Evolutionary conservation across 1,284 basidiomycete genomes (phyloP), one percentile per base, ranked within the genome.

Genomic region (Irpex sp.): DNA sequence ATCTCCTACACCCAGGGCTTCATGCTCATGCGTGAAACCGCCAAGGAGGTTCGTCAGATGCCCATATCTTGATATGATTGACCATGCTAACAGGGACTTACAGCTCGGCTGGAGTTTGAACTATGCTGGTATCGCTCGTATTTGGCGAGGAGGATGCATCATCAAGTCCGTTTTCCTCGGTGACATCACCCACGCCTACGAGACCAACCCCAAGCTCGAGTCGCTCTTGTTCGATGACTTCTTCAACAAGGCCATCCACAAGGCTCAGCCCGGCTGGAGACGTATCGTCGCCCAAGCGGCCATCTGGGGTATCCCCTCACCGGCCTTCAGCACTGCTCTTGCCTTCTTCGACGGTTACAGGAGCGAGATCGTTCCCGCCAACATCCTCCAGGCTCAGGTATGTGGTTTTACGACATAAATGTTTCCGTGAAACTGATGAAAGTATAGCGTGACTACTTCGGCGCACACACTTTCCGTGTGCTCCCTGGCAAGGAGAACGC

Each of bases 91-190:
- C 64, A 70, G 60, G 73, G 26, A 64, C 72, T 56, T 7, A 63
- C n/a, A 92, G 89, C 73, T 89, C 68, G 76, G 74, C 68, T 95
- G 93, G 93, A 87, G 91, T 75, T 79, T 95, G 74, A 95, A 95
- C 84, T 97, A 97, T 77, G 92, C 95, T 72, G 95, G 95, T 67
- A 98, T 99, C 75, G 97, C 97, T 58, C 89, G 86, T 70, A 99
- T 99, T 95, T 99, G 97, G 97, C 94, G 97, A 74, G 97, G 97
- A 70, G 97, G 97, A 68, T 99, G 97, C 80, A 99, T 99, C 79
- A 99, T 99, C 87, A 95, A 95, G 90, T 92, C 89, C 71, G 95
- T 98, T 74, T 98, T 98, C 90, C 84, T 98, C 64, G 85, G 87
- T 68, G 95, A 98, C 76, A 97, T 98, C 79, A 93, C 96, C 68